Percentiles rank a stretch among this genome's conserved stretches.
phyloP scores from a whole-genome alignment of 148 eudicot genomes.

The Salicornia ramosissima region DNA sequence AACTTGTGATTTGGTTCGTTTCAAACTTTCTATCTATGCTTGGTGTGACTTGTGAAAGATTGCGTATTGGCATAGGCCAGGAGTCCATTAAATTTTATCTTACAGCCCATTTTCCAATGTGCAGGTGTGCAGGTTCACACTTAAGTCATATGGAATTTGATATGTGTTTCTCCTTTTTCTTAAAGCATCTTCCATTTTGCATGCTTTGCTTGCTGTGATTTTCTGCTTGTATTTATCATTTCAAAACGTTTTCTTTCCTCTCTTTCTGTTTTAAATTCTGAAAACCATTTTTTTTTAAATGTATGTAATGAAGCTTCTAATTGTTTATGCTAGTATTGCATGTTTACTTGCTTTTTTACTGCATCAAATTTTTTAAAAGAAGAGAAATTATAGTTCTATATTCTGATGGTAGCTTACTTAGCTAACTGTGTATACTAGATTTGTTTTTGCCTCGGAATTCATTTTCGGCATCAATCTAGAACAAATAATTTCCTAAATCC shows the following conservation, averaged over 20 bases:
- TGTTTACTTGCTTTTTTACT: background rate
- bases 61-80: constrained; percentile 11
- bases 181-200: constrained; percentile 10
- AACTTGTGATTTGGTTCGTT: constrained; percentile 44
- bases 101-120: constrained; percentile 61
- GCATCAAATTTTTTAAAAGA: background rate
- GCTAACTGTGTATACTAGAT: too few species aligned
- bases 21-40: constrained; percentile 9
- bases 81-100: constrained; percentile 30
- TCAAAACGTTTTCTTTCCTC: background rate
- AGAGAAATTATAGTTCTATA: too few species aligned
- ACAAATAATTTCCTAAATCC: background rate
- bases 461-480: background rate
- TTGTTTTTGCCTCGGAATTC: background rate
- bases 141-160: constrained; percentile 48
- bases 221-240: background rate
- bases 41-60: background rate
- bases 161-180: constrained; percentile 26
- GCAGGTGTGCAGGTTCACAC: constrained; percentile 94
- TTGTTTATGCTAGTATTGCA: background rate
- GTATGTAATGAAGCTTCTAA: background rate
- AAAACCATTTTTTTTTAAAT: background rate
- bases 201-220: constrained; percentile 19
- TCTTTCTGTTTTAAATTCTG: background rate
- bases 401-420: background rate